A percentile compares a stretch with the other conserved stretches of the same genome.
Evolutionary conservation across 2,329 filamentous ascomycete genomes (phyloP).

Genomic region (Talaromyces sp.): DNA sequence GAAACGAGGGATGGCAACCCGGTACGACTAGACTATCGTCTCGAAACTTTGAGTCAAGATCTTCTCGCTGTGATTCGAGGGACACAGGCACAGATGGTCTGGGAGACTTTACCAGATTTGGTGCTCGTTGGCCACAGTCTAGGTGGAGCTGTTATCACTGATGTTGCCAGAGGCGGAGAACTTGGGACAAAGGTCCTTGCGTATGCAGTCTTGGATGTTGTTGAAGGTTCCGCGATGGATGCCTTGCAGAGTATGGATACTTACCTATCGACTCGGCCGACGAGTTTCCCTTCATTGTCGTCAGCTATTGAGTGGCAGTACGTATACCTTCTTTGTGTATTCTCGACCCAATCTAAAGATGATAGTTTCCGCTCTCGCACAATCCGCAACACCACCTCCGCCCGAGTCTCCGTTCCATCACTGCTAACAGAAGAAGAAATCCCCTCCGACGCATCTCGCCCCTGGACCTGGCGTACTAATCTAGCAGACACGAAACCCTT

Average conservation of each 20-base stretch:
- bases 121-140: constrained; percentile 89
- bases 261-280: constrained; percentile 78
- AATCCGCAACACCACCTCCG: constrained; percentile 77
- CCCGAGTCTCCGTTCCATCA: constrained; percentile 80
- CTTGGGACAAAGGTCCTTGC: constrained; percentile 71
- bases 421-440: constrained; percentile 56
- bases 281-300: constrained; percentile 70
- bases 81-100: constrained; percentile 66
- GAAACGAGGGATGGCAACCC: constrained; percentile 27
- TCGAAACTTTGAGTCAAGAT: constrained; percentile 71
- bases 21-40: constrained; percentile 61
- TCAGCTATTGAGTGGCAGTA: constrained; percentile 89
- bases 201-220: constrained; percentile 88
- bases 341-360: background rate
- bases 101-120: constrained; percentile 69
- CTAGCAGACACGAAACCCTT: constrained; percentile 79
- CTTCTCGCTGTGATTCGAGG: constrained; percentile 66
- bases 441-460: constrained; percentile 40
- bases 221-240: constrained; percentile 93
- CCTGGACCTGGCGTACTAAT: constrained; percentile 84
- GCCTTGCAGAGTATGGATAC: constrained; percentile 91
- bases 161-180: constrained; percentile 66
- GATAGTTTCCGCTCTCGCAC: constrained; percentile 71
- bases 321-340: constrained; percentile 22
- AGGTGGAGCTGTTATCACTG: constrained; percentile 84